phyloP scores from a whole-genome alignment of 768 basidiomycete genomes.

The Phylloporus arenicola region DNA sequence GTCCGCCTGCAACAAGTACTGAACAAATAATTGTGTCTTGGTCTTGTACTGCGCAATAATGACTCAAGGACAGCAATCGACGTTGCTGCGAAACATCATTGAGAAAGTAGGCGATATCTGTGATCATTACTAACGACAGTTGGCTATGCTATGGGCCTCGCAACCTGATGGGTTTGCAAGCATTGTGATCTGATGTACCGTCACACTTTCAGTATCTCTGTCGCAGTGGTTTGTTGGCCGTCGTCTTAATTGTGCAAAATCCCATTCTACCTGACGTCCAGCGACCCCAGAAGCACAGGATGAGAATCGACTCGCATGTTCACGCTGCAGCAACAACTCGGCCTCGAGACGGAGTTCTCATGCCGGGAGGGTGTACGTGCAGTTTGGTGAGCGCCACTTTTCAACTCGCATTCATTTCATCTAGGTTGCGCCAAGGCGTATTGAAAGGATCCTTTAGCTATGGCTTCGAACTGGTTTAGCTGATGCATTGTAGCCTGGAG shows the following conservation, averaged over 20 bases:
- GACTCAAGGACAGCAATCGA: neutral
- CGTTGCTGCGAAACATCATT: neutral
- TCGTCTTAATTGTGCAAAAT: slow-evolving; percentile 43
- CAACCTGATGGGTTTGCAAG: slow-evolving; percentile 39
- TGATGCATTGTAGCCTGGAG: slow-evolving; percentile 54
- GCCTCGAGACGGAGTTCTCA: slow-evolving; percentile 35
- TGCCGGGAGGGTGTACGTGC: too few species aligned
- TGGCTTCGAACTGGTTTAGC: slow-evolving; percentile 19
- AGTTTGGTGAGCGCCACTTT: too few species aligned
- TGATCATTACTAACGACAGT: neutral
- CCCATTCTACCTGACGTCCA: slow-evolving; percentile 70
- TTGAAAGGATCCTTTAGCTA: slow-evolving; percentile 94
- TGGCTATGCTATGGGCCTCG: neutral
- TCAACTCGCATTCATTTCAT: too few species aligned
- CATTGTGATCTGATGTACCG: slow-evolving; percentile 83
- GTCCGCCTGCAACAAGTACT: neutral
- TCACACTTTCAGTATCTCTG: neutral
- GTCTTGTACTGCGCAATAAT: neutral
- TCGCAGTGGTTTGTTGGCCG: neutral
- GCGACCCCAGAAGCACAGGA: slow-evolving; percentile 56
- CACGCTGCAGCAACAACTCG: too few species aligned
- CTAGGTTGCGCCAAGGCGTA: slow-evolving; percentile 3
- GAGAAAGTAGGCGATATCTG: neutral
- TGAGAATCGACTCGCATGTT: slow-evolving; percentile 38
- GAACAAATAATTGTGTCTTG: neutral